Base-by-base conservation (phyloP, 495 filamentous ascomycete species). In the Trichoderma erinaceum region DNA sequence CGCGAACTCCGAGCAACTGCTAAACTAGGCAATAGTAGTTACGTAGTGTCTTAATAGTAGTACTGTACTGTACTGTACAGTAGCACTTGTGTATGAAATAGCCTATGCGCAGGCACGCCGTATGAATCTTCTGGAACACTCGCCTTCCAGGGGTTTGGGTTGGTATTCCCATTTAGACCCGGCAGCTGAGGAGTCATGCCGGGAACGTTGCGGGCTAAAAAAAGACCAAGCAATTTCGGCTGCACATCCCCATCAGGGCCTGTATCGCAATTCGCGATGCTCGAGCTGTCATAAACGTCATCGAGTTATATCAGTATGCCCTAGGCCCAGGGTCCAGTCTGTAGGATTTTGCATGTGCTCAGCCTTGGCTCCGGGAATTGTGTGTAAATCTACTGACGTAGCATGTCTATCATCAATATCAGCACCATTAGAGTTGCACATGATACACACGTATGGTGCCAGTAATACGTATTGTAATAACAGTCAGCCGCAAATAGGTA, bases 261-360 rank as follows among this genome's bases (percentile, higher is more conserved):
- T 15, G 4, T 61, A 25, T 25, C 48, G n/a, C 21, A n/a, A n/a
- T 48, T 3, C 44, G 15, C 44, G 44, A 18, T 11, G n/a, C 4
- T 21, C n/a, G 21, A 52, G 48, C 48, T 32, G 25, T 61, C 56
- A 61, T 25, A 61, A 25, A 61, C 56, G 56, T 61, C 56, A 61
- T 61, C 56, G 56, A 15, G 27, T 52, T 52, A 23, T 52, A 38
- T 38, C 35, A 38, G 35, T 10, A 38, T 6, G 35, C 5, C 7
- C 35, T 10, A 38, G 35, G 2, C 7, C 35, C 8, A 38, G 35
- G 35, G 35, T 38, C 35, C 8, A 10, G 5, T 10, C 8, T 38
- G 35, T 38, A 38, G 35, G 35, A 38, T 38, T 38, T 38, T 38
- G 35, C 35, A 38, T 38, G 35, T 38, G 35, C 35, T 38, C 35